Conservation (phyloP, 169 alveolate genomes). For the Plasmodium yoelii region DNA sequence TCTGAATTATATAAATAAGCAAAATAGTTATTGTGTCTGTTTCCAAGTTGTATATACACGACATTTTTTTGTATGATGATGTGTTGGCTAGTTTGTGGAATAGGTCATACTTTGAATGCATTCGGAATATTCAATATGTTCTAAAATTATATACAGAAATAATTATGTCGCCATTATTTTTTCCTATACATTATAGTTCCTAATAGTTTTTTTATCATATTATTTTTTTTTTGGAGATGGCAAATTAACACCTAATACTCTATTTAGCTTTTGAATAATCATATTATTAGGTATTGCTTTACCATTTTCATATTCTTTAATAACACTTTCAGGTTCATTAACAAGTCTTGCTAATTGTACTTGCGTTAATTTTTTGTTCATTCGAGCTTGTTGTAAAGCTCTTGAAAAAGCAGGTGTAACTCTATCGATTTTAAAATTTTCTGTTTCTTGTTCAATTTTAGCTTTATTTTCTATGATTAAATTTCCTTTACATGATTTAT, state of each 20-base stretch:
- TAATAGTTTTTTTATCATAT: neutral
- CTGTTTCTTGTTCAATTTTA: constrained; percentile 85
- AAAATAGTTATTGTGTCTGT: too few relatives aligned
- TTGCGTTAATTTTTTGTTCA: constrained; percentile 77
- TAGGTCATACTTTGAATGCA: too few relatives aligned
- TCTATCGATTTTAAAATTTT: constrained; percentile 82
- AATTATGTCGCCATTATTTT: too few relatives aligned
- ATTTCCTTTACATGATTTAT: constrained; percentile 69
- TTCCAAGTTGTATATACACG: too few relatives aligned
- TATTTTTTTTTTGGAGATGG: constrained; percentile 78
- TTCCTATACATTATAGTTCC: too few relatives aligned
- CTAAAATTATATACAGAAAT: too few relatives aligned
- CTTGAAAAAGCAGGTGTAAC: constrained; percentile 82
- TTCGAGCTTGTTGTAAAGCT: constrained; percentile 86
- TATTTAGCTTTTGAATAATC: constrained; percentile 80
- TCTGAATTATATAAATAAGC: too few relatives aligned
- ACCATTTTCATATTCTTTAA: constrained; percentile 86
- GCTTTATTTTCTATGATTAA: constrained; percentile 80
- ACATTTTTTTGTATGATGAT: too few relatives aligned
- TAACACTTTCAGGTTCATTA: constrained; percentile 78
- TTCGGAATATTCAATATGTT: too few relatives aligned
- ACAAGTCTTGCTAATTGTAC: constrained; percentile 82
- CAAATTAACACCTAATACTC: constrained; percentile 83
- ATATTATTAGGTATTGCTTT: constrained; percentile 84
- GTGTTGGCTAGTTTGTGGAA: too few relatives aligned